Percentiles rank a stretch among this genome's conserved stretches.
Evolutionary conservation across 768 basidiomycete species (phyloP).

Genomic region (Phylloporus sp.): DNA sequence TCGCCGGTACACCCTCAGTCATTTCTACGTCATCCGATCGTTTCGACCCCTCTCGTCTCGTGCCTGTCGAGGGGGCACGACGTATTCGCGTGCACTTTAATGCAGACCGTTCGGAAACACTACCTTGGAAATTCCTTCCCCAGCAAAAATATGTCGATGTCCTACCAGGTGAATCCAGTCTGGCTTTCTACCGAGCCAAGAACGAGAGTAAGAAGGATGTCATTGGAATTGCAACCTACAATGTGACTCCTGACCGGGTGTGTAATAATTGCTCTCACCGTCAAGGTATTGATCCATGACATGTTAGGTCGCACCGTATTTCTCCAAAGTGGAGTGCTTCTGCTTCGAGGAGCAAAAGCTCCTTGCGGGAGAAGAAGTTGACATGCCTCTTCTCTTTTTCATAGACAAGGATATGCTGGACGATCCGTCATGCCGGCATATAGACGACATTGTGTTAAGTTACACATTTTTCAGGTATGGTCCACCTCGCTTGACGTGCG

Average conservation of each 20-base stretch:
- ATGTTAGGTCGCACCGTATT: slow-evolving; percentile 89
- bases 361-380: slow-evolving; percentile 92
- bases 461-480: slow-evolving; percentile 95
- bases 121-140: slow-evolving; percentile 92
- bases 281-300: background rate
- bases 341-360: slow-evolving; percentile 99
- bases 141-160: slow-evolving; percentile 89
- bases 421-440: slow-evolving; percentile 80
- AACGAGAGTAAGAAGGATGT: slow-evolving; percentile 84
- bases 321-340: slow-evolving; percentile 99
- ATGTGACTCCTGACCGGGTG: slow-evolving; percentile 96
- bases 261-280: slow-evolving; percentile 22
- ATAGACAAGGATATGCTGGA: slow-evolving; percentile 97
- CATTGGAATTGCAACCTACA: slow-evolving; percentile 98
- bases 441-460: slow-evolving; percentile 89
- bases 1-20: slow-evolving; percentile 90
- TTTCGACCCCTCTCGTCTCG: slow-evolving; percentile 81
- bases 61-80: slow-evolving; percentile 61
- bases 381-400: slow-evolving; percentile 98
- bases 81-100: slow-evolving; percentile 96
- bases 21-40: slow-evolving; percentile 58
- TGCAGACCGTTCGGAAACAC: slow-evolving; percentile 80
- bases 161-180: slow-evolving; percentile 89
- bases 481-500: background rate
- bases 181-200: slow-evolving; percentile 94